Evolutionary conservation across 768 basidiomycete genomes (phyloP).

Genomic region (Psilocybe azurescens): DNA sequence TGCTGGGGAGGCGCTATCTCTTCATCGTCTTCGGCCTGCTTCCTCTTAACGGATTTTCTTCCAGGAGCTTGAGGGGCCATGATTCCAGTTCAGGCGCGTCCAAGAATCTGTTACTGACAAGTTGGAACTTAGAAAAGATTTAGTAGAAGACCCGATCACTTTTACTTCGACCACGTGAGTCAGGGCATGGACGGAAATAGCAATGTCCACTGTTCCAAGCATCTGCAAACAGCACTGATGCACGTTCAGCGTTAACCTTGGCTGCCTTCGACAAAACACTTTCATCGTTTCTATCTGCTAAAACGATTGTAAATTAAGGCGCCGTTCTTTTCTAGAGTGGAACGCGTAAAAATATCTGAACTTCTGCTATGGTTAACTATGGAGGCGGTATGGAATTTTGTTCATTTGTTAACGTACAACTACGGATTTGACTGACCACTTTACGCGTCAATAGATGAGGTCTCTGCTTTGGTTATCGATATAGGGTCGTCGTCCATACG

Average conservation of each 20-base stretch:
- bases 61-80: conserved; percentile 28
- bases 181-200: conserved; percentile 3
- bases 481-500: conserved; percentile 90
- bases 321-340: neutral
- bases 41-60: conserved; percentile 61
- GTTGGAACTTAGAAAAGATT: conserved; percentile 27
- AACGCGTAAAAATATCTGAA: neutral
- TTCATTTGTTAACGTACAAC: neutral
- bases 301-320: neutral
- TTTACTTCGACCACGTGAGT: conserved; percentile 22
- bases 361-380: conserved; percentile 74
- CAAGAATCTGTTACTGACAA: conserved; percentile 5
- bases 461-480: conserved; percentile 96
- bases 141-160: conserved; percentile 24
- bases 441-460: conserved; percentile 72
- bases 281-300: neutral
- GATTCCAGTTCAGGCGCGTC: conserved; percentile 2
- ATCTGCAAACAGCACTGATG: conserved; percentile 16
- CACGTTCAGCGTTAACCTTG: conserved; percentile 17
- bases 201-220: conserved; percentile 13
- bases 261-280: neutral
- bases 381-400: conserved; percentile 70
- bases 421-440: conserved; percentile 3
- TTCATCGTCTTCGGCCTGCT: conserved; percentile 48
- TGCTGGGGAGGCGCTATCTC: conserved; percentile 28